Base-by-base conservation (phyloP, 169 alveolate species). In the Miamiensis avidus region DNA sequence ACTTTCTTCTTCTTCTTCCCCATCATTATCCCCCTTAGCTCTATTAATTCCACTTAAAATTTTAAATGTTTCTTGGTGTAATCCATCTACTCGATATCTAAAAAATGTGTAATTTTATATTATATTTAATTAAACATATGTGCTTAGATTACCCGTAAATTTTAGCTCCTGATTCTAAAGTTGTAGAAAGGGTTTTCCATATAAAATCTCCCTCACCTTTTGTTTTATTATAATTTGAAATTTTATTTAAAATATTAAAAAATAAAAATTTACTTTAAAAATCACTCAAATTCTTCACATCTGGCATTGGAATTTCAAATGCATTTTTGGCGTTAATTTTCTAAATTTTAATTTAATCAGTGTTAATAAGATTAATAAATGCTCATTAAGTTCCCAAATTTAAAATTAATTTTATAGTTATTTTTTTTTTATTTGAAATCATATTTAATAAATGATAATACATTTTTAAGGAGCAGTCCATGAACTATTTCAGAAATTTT, bases 301-400 rank as follows among this genome's bases (percentile, higher is more conserved):
- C 82, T 65, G 81, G 87, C 1, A 91, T 87, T 73, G 90, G 89
- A 0, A 88, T 81, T 73, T 91, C 94, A 83, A 91, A 91, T 20
- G 94, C 90, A 91, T 91, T 91, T 86, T 91, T 91, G 31, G 90
- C 91, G 65, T 91, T 91, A 29, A 91, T 89, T 91, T 89, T 91
- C 93, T 89, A 72, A n/a, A n/a, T n/a, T n/a, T n/a, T n/a, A n/a
- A n/a, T n/a, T n/a, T n/a, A n/a, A n/a, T n/a, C n/a, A n/a, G n/a
- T n/a, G 6, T 73, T 25, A 30, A 49, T 30, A 72, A 76, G 27
- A 28, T 31, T 29, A 30, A 31, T 77, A 31, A 49, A 27, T 49
- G 4, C 69, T n/a, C 69, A 20, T 11, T 49, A 49, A 4, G 69
- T 11, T 11, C 20, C 4, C 20, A 49, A 49, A 49, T 4, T 49